phyloP scores from a whole-genome alignment of 495 filamentous ascomycete genomes.

The Trichoderma parareesei region DNA sequence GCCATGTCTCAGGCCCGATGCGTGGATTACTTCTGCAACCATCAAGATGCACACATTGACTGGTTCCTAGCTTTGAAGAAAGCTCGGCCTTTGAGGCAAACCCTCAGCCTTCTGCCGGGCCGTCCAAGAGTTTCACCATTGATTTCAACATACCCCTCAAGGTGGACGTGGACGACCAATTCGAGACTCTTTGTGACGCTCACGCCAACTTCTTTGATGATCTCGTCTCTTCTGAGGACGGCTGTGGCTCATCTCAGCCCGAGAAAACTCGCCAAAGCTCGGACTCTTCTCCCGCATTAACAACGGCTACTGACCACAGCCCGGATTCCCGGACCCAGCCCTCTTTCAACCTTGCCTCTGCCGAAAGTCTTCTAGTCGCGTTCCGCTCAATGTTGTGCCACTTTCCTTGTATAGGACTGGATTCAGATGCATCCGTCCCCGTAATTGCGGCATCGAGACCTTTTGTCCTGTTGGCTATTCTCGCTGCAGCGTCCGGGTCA shows the following conservation, averaged over 20 bases:
- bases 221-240: constrained; percentile 21
- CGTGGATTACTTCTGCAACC: background rate
- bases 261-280: constrained; percentile 26
- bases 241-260: background rate
- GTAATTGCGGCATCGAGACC: constrained; percentile 28
- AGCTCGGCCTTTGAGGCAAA: constrained; percentile 16
- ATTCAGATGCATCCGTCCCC: constrained; percentile 27
- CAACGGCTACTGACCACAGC: constrained; percentile 15
- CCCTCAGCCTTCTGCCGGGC: constrained; percentile 27
- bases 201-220: constrained; percentile 30
- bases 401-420: constrained; percentile 32
- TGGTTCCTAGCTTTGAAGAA: background rate
- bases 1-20: background rate
- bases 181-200: constrained; percentile 27
- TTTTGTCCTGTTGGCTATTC: constrained; percentile 36
- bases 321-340: constrained; percentile 31
- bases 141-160: constrained; percentile 34
- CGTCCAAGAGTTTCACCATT: constrained; percentile 43
- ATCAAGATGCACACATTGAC: constrained; percentile 10
- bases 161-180: constrained; percentile 23
- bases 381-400: constrained; percentile 33
- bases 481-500: constrained; percentile 37
- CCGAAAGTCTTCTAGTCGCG: constrained; percentile 27
- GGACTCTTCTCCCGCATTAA: constrained; percentile 18
- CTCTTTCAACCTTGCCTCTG: constrained; percentile 42